phyloP scores from a whole-genome alignment of 129 eudicot species.

The Chrysanthemum makinoi region DNA sequence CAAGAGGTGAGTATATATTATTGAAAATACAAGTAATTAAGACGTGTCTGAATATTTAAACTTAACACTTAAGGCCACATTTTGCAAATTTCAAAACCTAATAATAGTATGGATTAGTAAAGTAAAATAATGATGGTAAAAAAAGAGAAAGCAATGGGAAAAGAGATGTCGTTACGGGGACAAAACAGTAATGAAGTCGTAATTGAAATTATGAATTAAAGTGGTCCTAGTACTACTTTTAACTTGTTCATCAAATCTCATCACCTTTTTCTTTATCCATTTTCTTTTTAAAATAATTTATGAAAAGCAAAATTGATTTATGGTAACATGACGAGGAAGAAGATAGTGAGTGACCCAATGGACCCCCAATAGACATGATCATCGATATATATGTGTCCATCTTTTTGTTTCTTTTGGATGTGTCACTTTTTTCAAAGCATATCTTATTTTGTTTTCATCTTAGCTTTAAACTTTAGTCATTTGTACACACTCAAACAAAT shows the following conservation, averaged over 20 bases:
- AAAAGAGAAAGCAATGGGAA: background rate
- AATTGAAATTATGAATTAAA: conserved; percentile 1
- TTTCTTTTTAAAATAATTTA: background rate
- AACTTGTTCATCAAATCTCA: background rate
- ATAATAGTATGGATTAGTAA: too few species aligned
- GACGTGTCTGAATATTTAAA: too few species aligned
- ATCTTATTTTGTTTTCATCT: too few species aligned
- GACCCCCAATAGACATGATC: conserved; percentile 20
- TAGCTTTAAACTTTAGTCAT: too few species aligned
- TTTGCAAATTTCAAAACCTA: too few species aligned
- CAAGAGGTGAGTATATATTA: too few species aligned
- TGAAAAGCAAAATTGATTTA: background rate
- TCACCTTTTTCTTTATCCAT: too few species aligned
- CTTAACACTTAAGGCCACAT: too few species aligned
- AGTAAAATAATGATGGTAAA: background rate
- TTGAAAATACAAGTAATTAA: too few species aligned
- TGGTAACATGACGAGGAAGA: conserved; percentile 9
- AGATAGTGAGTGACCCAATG: conserved; percentile 9
- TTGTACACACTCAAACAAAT: too few species aligned
- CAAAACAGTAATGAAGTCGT: conserved; percentile 18
- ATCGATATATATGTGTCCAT: background rate
- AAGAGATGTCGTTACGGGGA: conserved; percentile 12
- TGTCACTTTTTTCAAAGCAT: background rate
- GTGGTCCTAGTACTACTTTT: conserved; percentile 24
- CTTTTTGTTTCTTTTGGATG: background rate